Percentiles rank a stretch among this genome's conserved stretches.
phyloP scores from a whole-genome alignment of 768 basidiomycete genomes.

The Gyrodon lividus region DNA sequence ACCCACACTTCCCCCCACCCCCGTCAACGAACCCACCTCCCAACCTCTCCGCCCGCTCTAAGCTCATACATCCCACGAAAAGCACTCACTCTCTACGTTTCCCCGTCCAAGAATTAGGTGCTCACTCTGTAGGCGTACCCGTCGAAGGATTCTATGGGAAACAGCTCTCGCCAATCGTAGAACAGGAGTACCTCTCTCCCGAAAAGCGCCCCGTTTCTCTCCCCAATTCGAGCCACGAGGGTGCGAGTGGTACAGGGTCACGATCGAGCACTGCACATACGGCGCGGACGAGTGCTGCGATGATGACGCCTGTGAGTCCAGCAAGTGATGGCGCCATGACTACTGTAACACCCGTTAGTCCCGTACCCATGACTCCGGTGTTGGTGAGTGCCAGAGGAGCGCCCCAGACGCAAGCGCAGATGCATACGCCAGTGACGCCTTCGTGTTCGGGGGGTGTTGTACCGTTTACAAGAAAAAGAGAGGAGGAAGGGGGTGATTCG shows the following conservation, averaged over 20 bases:
- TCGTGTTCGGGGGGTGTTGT: constrained; percentile 18
- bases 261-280: constrained; percentile 29
- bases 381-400: constrained; percentile 16
- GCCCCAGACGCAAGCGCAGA: constrained; percentile 11
- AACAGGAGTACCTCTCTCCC: constrained; percentile 62
- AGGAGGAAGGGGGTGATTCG: constrained; percentile 29
- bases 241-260: constrained; percentile 17
- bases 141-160: constrained; percentile 27
- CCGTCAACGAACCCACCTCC: constrained; percentile 32
- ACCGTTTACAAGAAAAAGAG: constrained; percentile 26
- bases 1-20: constrained; percentile 34
- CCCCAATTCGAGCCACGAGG: constrained; percentile 24
- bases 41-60: constrained; percentile 29
- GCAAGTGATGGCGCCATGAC: constrained; percentile 19
- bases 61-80: constrained; percentile 30
- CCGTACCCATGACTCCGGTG: constrained; percentile 30
- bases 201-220: constrained; percentile 38
- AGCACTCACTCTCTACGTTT: constrained; percentile 44
- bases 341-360: constrained; percentile 28
- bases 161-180: constrained; percentile 65
- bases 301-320: constrained; percentile 28
- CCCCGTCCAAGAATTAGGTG: constrained; percentile 33
- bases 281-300: constrained; percentile 32
- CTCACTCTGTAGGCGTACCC: constrained; percentile 42
- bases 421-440: constrained; percentile 24